A percentile compares a stretch with the other conserved stretches of the same genome.
These are phyloP conservation scores for Didymella pomorum DNA, from an alignment of 2,329 filamentous ascomycete species.

Conservation along the genomic window DNA sequence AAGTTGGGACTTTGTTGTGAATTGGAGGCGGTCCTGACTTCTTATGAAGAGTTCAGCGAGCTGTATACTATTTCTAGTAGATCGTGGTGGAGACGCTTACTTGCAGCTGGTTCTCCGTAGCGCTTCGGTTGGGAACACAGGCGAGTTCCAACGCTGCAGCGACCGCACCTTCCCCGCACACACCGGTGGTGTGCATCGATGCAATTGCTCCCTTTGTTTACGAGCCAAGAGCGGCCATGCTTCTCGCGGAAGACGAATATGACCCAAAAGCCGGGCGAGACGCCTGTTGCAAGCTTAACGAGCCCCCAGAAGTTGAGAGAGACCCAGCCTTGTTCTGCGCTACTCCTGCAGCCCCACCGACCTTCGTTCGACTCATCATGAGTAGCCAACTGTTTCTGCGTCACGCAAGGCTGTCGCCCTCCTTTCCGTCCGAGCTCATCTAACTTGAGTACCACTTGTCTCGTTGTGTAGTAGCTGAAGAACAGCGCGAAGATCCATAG, in stretches of 20 bases:
- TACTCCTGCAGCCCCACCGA: neutral
- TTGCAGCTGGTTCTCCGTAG: neutral
- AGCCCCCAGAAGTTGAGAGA: neutral
- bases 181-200: neutral
- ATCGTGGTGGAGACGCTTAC: neutral
- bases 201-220: neutral
- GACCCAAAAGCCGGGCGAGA: neutral
- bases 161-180: slow-evolving; percentile 4
- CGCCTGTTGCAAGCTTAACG: neutral
- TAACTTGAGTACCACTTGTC: neutral
- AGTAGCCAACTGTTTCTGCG: neutral
- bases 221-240: neutral
- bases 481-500: neutral
- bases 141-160: neutral
- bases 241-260: neutral
- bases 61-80: neutral
- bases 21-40: neutral
- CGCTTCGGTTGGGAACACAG: neutral
- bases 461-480: neutral
- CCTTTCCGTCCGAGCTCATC: neutral
- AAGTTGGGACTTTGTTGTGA: neutral
- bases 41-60: neutral
- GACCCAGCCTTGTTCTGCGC: neutral
- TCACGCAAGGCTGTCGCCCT: neutral
- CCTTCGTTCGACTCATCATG: neutral